Evolutionary conservation across 768 basidiomycete species (phyloP), one percentile per base, ranked within the genome.

Genomic region (Rhodocollybia butyracea): DNA sequence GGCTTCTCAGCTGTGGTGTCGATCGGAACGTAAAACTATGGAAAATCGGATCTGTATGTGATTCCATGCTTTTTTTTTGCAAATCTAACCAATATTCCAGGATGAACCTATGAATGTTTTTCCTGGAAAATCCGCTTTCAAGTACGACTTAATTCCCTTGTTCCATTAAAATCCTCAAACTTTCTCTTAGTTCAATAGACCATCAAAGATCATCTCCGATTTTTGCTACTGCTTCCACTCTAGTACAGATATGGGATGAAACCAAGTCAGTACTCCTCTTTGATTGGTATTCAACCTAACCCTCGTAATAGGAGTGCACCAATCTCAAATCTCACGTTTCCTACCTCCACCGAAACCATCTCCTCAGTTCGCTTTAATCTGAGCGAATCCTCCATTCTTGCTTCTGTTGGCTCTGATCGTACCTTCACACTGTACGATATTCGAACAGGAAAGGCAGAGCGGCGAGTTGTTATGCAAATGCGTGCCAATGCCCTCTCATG

Each of bases 181-280:
- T 43, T 10, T 40, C 21, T 31, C 11, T 17, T 63, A 96, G 94
- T 65, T 88, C 89, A 41, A 91, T 99, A 70, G 94, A 98, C 63
- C 97, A 98, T 66, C 97, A 98, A 67, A 82, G 88, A 43, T 83
- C 83, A 32, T 90, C 95, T 56, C 77, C 88, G n/a, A 70, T 94
- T 3, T 99, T 99, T 62, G 96, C 94, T 0, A 95, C 96, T 0
- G 94, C 94, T 2, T 96, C 94, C 0, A 92, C 88, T 62, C 80
- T 83, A 46, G 94, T 99, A 6, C 96, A 98, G 68, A 80, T 99
- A 61, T 99, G 97, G 97, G 97, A 99, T 62, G 94, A 98, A 70
- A 95, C 88, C 34, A 93, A 93, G 91, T 93, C 54, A n/a, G 84
- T 30, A 47, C 64, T 24, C 1, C 46, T 13, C 31, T 41, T 27